Conservation (phyloP, 352 stramenopile genomes). For the Phytopythium delawarense region DNA sequence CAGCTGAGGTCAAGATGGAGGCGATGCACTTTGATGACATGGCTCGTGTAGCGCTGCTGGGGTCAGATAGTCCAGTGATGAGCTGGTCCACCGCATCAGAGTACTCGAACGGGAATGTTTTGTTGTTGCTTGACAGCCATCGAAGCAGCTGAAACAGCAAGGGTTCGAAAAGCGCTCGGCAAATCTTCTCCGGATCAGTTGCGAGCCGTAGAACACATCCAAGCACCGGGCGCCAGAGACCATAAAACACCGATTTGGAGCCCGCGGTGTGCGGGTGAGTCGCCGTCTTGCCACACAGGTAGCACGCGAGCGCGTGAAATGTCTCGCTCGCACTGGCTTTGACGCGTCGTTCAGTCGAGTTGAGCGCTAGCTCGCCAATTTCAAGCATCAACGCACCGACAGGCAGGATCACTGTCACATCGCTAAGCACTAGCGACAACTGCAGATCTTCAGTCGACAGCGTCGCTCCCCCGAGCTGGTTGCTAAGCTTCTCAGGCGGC, state of each 20-base stretch:
- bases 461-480: constrained; percentile 12
- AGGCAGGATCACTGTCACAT: constrained; percentile 33
- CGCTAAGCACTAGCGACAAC: constrained; percentile 42
- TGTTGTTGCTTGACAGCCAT: constrained; percentile 57
- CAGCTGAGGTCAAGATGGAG: constrained; percentile 33
- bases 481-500: constrained; percentile 8
- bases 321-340: constrained; percentile 62
- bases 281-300: constrained; percentile 65
- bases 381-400: constrained; percentile 49
- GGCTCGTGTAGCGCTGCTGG: constrained; percentile 48
- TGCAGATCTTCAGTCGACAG: constrained; percentile 28
- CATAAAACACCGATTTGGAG: constrained; percentile 59
- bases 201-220: constrained; percentile 47
- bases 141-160: constrained; percentile 68
- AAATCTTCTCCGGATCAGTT: constrained; percentile 69
- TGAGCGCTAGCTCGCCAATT: constrained; percentile 38
- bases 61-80: constrained; percentile 43
- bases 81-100: constrained; percentile 55
- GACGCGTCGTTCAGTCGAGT: constrained; percentile 50
- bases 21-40: constrained; percentile 62
- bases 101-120: constrained; percentile 68
- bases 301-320: constrained; percentile 67
- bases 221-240: constrained; percentile 52
- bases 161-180: constrained; percentile 62
- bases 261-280: constrained; percentile 55